Evolutionary conservation across 2,329 filamentous ascomycete genomes (phyloP).

Genomic region (Xylariomycetidae sp.): DNA sequence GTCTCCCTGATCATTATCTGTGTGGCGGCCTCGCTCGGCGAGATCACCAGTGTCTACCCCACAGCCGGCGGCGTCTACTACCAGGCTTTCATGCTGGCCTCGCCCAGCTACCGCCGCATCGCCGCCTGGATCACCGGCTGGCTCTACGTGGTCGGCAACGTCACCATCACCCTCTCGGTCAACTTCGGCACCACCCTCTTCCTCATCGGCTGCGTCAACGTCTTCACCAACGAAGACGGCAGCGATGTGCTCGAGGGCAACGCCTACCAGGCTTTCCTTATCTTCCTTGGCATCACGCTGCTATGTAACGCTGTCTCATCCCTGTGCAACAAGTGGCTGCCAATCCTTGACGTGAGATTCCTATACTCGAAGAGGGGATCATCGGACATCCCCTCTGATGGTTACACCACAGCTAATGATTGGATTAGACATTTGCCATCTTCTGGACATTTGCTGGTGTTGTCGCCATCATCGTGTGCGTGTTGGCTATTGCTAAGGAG

Average conservation of each 20-base stretch:
- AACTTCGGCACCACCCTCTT: conserved; percentile 72
- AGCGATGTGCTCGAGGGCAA: conserved; percentile 39
- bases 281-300: conserved; percentile 64
- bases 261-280: conserved; percentile 62
- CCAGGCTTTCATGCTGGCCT: conserved; percentile 69
- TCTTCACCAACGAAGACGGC: conserved; percentile 42
- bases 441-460: conserved; percentile 70
- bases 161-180: conserved; percentile 77
- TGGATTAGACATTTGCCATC: conserved; percentile 59
- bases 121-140: conserved; percentile 69
- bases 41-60: conserved; percentile 71
- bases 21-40: conserved; percentile 63
- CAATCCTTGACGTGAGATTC: conserved; percentile 61
- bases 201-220: conserved; percentile 49
- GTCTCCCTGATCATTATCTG: conserved; percentile 66
- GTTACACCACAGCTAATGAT: no score
- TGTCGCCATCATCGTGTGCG: conserved; percentile 56
- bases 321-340: conserved; percentile 62
- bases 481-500: conserved; percentile 61
- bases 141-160: conserved; percentile 73
- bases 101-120: conserved; percentile 52
- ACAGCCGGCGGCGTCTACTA: conserved; percentile 77
- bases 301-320: conserved; percentile 59
- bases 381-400: conserved; percentile 1
- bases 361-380: not conserved